These are phyloP conservation scores for Calonectria pauciramosa DNA, from an alignment of 2,329 filamentous ascomycete genomes.

Conservation along the genomic window DNA sequence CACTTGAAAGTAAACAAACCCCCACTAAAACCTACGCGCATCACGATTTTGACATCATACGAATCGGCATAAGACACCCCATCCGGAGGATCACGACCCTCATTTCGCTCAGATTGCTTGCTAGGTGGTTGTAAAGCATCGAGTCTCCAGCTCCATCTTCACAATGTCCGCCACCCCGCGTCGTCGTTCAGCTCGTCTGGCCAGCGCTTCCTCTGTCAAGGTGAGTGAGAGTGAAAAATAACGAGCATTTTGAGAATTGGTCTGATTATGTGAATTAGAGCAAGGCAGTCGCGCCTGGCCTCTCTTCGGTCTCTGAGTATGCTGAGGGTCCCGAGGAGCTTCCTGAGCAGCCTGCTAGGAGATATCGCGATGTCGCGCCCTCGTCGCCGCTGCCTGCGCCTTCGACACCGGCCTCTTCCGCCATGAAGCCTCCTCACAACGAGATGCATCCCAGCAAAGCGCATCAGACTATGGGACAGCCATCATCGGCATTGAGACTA, in stretches of 20 bases:
- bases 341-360: conserved; percentile 41
- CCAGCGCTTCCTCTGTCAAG: conserved; percentile 51
- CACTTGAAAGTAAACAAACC: conserved; percentile 48
- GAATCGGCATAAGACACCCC: conserved; percentile 41
- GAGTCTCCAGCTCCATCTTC: conserved; percentile 31
- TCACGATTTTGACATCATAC: conserved; percentile 48
- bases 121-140: conserved; percentile 32
- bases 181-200: conserved; percentile 61
- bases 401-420: conserved; percentile 74
- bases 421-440: conserved; percentile 77
- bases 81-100: conserved; percentile 40
- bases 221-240: conserved; percentile 42
- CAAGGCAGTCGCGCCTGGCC: conserved; percentile 49
- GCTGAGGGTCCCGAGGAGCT: conserved; percentile 54
- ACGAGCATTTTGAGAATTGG: conserved; percentile 4
- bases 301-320: conserved; percentile 60
- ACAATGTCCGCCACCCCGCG: conserved; percentile 56
- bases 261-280: conserved; percentile 40
- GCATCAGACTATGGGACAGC: conserved; percentile 80
- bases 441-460: conserved; percentile 95
- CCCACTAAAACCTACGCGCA: conserved; percentile 43
- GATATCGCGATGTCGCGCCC: conserved; percentile 48
- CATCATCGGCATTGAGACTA: conserved; percentile 84
- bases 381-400: conserved; percentile 55
- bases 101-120: conserved; percentile 40